Base-by-base conservation (phyloP, 352 stramenopile species). In the Globisporangium middletonii region DNA sequence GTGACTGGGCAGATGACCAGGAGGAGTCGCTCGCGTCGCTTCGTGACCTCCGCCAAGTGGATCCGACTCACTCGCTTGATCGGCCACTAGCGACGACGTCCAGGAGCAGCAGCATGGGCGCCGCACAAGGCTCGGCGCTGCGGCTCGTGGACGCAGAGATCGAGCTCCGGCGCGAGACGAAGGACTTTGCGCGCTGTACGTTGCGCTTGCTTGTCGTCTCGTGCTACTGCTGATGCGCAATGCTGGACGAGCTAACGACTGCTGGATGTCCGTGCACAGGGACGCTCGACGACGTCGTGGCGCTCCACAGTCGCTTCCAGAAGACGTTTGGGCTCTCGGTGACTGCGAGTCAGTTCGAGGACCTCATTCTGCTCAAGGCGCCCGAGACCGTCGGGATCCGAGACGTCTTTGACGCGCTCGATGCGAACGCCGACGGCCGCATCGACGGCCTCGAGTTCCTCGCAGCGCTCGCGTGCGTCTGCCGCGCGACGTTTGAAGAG, bases 401-500 rank as follows among this genome's bases (percentile, higher is more conserved):
- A 37, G 77, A 92, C 35, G 72, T 92, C 46, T 94, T 94, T 55
- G 62, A 67, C n/a, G 75, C 83, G 18, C 61, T 94, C 28, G 84
- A 94, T 59, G 52, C 67, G 33, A 91, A 91, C 58, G 65, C 65
- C 30, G 83, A 92, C 48, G 83, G 83, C 12, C 80, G 84, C 23
- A 86, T 94, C 55, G 84, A 92, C 57, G 83, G 84, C 2, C 69
- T 92, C 44, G 83, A 93, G 58, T 85, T 94, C 28, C 60, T 94
- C 28, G 79, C 77, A 3, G 77, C 80, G 19, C 62, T 92, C n/a
- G 65, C 73, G 0, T 89, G 83, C 52, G 76, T 92, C 0, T 90
- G 76, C 27, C 79, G 79, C 28, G 80, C 75, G 1, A 76, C 68
- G 15, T 94, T 94, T 57, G 83, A 94, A 57, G 80, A 89, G 43